Conservation (phyloP, 768 basidiomycete species). For the Lyophyllum atratum region DNA sequence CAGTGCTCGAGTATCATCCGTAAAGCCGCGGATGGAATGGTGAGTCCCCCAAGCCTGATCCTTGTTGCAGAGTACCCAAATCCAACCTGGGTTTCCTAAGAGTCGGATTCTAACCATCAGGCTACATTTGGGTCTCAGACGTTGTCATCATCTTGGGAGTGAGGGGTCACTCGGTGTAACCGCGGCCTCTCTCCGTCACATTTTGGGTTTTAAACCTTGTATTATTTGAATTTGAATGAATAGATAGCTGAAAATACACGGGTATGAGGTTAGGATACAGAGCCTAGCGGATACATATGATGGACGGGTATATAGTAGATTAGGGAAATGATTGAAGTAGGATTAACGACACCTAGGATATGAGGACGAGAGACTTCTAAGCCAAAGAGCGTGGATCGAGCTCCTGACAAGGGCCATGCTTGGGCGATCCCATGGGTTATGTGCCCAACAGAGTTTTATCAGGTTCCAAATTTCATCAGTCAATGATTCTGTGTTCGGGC, state of each 20-base stretch:
- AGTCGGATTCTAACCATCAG: constrained; percentile 60
- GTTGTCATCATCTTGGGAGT: constrained; percentile 47
- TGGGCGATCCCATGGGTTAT: constrained; percentile 2
- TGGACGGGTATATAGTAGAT: too few species aligned
- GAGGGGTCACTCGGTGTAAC: background rate
- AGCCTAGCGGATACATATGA: too few species aligned
- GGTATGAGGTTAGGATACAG: too few species aligned
- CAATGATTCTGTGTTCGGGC: constrained; percentile 6
- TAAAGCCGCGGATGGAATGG: constrained; percentile 51
- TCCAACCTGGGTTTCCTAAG: constrained; percentile 51
- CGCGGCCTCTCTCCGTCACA: background rate
- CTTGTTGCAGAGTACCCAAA: background rate
- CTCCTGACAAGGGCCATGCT: constrained; percentile 1
- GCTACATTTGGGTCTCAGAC: constrained; percentile 44
- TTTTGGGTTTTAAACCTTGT: background rate
- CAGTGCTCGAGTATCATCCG: constrained; percentile 58
- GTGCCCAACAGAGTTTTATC: constrained; percentile 9
- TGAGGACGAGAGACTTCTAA: background rate
- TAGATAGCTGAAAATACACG: too few species aligned
- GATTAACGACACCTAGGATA: background rate
- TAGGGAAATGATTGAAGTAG: background rate
- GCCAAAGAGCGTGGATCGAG: background rate
- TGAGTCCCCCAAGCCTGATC: constrained; percentile 26
- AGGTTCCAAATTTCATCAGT: constrained; percentile 17
- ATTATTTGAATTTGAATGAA: too few species aligned